Percentiles rank a stretch among this genome's conserved stretches.
Evolutionary conservation across 768 basidiomycete genomes (phyloP).

Genomic region (Tylopilus vinaceipallidus): DNA sequence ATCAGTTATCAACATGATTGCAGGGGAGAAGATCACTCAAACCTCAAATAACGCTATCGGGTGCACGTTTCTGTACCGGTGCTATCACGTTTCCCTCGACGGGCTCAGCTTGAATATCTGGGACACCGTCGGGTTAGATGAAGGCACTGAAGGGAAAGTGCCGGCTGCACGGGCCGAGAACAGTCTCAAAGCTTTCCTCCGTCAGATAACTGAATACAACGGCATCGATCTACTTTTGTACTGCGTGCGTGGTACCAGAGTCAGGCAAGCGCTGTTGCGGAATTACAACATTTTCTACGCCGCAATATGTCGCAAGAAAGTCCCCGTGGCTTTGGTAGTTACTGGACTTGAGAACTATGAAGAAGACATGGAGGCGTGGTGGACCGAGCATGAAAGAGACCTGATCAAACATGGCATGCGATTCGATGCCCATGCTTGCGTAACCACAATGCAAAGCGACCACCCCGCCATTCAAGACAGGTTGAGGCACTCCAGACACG

Average conservation of each 20-base stretch:
- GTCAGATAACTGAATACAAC: constrained; percentile 24
- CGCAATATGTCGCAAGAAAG: constrained; percentile 30
- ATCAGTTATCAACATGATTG: constrained; percentile 41
- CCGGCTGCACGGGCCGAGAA: constrained; percentile 25
- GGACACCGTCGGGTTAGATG: constrained; percentile 35
- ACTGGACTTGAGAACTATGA: constrained; percentile 36
- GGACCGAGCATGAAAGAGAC: constrained; percentile 32
- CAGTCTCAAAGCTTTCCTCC: constrained; percentile 33
- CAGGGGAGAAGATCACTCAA: constrained; percentile 22
- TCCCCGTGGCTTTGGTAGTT: constrained; percentile 34
- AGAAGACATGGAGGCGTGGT: constrained; percentile 39
- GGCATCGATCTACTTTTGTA: constrained; percentile 34
- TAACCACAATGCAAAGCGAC: constrained; percentile 35
- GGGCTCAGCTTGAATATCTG: constrained; percentile 24
- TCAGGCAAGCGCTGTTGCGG: constrained; percentile 24
- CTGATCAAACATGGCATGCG: constrained; percentile 34
- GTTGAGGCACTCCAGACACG: constrained; percentile 16
- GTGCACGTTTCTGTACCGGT: constrained; percentile 32
- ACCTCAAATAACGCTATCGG: constrained; percentile 33
- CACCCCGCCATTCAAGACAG: constrained; percentile 24
- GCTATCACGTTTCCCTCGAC: constrained; percentile 24
- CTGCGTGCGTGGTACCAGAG: constrained; percentile 35
- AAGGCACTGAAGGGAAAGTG: constrained; percentile 28
- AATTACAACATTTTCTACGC: constrained; percentile 33
- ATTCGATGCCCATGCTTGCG: constrained; percentile 40